Evolutionary conservation across 108 stramenopile genomes (phyloP).

Genomic region (Cylindrotheca fusiformis): DNA sequence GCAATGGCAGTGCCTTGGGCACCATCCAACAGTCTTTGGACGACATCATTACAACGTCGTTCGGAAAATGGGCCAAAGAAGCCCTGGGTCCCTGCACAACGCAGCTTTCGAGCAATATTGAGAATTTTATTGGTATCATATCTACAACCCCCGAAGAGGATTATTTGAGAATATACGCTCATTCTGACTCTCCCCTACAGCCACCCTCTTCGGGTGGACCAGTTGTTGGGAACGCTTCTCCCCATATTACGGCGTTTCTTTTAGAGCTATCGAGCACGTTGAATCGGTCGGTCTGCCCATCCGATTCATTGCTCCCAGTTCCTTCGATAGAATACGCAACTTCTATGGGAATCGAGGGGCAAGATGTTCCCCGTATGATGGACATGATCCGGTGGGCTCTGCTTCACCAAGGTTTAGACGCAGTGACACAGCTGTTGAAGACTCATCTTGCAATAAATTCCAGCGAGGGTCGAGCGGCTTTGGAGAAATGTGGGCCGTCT

Average conservation of each 20-base stretch:
- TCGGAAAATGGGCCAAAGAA: constrained; percentile 70
- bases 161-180: constrained; percentile 51
- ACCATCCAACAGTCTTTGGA: constrained; percentile 79
- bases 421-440: constrained; percentile 18
- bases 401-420: constrained; percentile 36
- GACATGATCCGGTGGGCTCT: constrained; percentile 62
- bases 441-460: constrained; percentile 5
- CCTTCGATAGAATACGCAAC: constrained; percentile 66
- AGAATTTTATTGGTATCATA: constrained; percentile 42
- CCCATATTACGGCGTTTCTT: constrained; percentile 62
- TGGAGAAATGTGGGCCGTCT: constrained; percentile 42
- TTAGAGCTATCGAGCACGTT: constrained; percentile 58
- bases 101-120: constrained; percentile 30
- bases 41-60: constrained; percentile 65
- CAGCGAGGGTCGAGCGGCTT: not conserved
- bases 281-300: constrained; percentile 76
- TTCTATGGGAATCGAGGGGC: constrained; percentile 50
- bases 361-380: constrained; percentile 57
- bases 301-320: constrained; percentile 80
- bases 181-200: constrained; percentile 3
- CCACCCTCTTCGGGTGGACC: constrained; percentile 2
- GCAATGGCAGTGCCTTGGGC: constrained; percentile 78
- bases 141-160: constrained; percentile 59
- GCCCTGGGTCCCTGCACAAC: constrained; percentile 37
- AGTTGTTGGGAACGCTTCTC: constrained; percentile 67